A percentile compares a stretch with the other conserved stretches of the same genome.
These are phyloP conservation scores for Leishmania major DNA, from an alignment of 208 protist genomes.

Conservation along the genomic window DNA sequence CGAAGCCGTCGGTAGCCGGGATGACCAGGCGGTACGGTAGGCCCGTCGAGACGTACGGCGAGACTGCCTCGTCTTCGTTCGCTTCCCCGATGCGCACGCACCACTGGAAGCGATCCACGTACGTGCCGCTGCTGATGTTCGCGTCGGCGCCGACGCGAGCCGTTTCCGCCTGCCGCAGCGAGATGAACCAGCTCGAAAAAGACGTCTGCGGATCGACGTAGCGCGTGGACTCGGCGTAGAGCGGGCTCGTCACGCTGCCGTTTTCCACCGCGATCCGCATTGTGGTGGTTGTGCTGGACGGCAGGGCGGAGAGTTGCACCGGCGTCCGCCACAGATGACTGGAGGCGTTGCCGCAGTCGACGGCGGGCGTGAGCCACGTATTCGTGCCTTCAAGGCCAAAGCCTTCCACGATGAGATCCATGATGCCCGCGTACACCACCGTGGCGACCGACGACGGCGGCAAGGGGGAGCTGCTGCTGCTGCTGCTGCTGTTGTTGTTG, in stretches of 20 bases:
- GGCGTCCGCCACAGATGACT: slow-evolving; percentile 70
- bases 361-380: slow-evolving; percentile 63
- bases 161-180: slow-evolving; percentile 50
- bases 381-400: slow-evolving; percentile 54
- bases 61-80: slow-evolving; percentile 11
- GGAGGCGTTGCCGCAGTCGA: slow-evolving; percentile 65
- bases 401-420: slow-evolving; percentile 72
- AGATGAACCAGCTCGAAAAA: slow-evolving; percentile 66
- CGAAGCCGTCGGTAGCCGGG: slow-evolving; percentile 56
- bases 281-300: slow-evolving; percentile 30
- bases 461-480: neutral
- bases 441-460: slow-evolving; percentile 14
- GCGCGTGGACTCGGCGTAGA: slow-evolving; percentile 39
- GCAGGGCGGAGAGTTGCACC: slow-evolving; percentile 53
- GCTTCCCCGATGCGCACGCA: slow-evolving; percentile 55
- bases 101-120: slow-evolving; percentile 67
- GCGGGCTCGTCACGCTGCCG: neutral
- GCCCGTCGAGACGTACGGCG: slow-evolving; percentile 48
- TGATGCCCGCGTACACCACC: slow-evolving; percentile 60
- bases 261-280: slow-evolving; percentile 8
- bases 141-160: slow-evolving; percentile 44
- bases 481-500: neutral
- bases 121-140: slow-evolving; percentile 16
- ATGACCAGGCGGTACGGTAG: slow-evolving; percentile 65
- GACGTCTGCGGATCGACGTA: slow-evolving; percentile 66